These are phyloP conservation scores for Spathaspora boniae DNA, from an alignment of 805 yeast species.

Conservation along the genomic window DNA sequence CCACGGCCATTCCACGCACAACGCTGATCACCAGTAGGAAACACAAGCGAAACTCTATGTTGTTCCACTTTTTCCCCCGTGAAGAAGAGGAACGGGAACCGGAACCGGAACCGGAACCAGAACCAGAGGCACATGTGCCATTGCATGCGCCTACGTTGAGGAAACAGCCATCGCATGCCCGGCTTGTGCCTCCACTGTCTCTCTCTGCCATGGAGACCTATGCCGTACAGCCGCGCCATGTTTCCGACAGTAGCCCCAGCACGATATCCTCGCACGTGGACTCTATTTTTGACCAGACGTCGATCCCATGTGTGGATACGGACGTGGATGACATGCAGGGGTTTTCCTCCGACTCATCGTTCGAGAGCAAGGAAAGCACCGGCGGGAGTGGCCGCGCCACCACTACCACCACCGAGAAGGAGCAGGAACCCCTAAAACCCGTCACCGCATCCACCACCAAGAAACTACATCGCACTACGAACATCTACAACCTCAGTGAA, in stretches of 20 bases:
- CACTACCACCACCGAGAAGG: not conserved
- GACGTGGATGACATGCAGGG: conserved; percentile 12
- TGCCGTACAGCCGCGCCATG: too few relatives aligned
- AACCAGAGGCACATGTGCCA: too few relatives aligned
- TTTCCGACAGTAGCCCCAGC: too few relatives aligned
- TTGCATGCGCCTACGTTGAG: too few relatives aligned
- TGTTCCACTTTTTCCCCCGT: too few relatives aligned
- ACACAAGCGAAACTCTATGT: conserved; percentile 11
- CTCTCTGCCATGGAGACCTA: too few relatives aligned
- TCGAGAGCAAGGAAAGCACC: too few relatives aligned
- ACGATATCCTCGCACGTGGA: conserved; percentile 2
- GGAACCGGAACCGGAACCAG: too few relatives aligned
- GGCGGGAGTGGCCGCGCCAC: not conserved
- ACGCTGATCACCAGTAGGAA: not conserved
- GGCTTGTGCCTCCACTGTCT: too few relatives aligned
- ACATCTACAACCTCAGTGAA: conserved; percentile 15
- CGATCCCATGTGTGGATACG: conserved; percentile 16
- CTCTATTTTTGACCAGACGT: conserved; percentile 12
- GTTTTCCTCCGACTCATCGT: conserved; percentile 4
- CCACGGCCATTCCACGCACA: too few relatives aligned
- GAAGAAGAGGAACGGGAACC: too few relatives aligned
- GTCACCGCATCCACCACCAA: not conserved
- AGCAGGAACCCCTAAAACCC: not conserved
- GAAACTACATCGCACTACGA: conserved; percentile 14
- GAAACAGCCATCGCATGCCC: too few relatives aligned